Base-by-base conservation (phyloP, 306 rosid genomes). In the Erythrophleum fordii region DNA sequence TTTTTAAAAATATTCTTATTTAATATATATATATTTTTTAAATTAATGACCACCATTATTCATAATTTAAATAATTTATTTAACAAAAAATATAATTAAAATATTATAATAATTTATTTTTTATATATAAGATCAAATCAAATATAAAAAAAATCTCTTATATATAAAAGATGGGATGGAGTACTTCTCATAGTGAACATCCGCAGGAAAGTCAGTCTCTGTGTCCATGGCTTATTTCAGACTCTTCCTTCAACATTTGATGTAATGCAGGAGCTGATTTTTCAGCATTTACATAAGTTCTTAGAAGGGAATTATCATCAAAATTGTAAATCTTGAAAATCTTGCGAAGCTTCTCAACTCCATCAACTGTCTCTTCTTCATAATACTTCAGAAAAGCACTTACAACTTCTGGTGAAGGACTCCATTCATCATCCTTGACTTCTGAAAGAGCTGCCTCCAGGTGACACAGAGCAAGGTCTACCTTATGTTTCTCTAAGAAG, bases 371-470 rank as follows among this genome's bases (percentile, higher is more conserved):
- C 84, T 82, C 81, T 67, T 89, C 84, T 82, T 86, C 89, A 78
- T 89, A 93, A 86, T 86, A 92, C 82, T 82, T 86, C 0, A 93
- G 77, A 82, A 95, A 89, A 41, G 91, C 89, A 69, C 61, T 61
- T 48, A 65, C 74, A 29, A 87, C 81, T 76, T 67, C 68, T 10
- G 82, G 82, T 20, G 87, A 60, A 68, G 89, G 96, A 48, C 41
- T 83, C 91, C 94, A 86, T 60, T 82, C 83, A 11, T 53, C 72
- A 37, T 64, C 75, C 77, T 42, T 76, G 66, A 55, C 80, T 82
- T 90, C 93, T 18, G 84, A 83, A 59, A 89, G 65, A 1, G 86
- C 87, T 0, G 85, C 86, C 80, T 86, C 86, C 61, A 96, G 69
- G 89, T 85, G 84, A 84, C 78, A 66, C 66, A 85, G 71, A 51